Evolutionary conservation across 371 early-diverging fungal species (phyloP).

Genomic region (Circinella umbellata): DNA sequence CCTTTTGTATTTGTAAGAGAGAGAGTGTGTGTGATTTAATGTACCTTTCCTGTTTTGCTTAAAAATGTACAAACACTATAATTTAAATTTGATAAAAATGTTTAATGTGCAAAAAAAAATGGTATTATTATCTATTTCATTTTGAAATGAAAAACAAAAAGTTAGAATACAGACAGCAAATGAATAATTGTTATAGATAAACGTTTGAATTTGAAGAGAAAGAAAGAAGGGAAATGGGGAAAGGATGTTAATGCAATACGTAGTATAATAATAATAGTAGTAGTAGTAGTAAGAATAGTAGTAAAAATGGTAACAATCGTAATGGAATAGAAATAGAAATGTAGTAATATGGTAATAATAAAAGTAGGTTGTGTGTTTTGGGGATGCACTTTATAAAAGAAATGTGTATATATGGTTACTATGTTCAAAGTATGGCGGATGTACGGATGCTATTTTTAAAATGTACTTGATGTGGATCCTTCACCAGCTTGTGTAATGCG

Average conservation of each 20-base stretch:
- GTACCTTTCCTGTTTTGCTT: too few relatives aligned
- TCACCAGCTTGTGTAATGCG: constrained; percentile 29
- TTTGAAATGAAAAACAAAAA: neutral
- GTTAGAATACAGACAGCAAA: neutral
- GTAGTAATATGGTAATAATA: too few relatives aligned
- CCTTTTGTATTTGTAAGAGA: too few relatives aligned
- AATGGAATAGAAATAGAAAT: neutral
- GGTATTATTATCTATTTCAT: neutral
- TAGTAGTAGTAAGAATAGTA: neutral
- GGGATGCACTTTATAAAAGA: too few relatives aligned
- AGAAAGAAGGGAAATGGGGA: neutral
- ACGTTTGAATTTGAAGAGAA: too few relatives aligned
- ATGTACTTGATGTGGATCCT: constrained; percentile 9
- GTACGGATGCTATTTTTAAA: constrained; percentile 1
- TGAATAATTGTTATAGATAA: neutral
- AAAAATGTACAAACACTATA: too few relatives aligned
- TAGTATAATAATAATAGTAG: neutral
- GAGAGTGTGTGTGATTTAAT: too few relatives aligned
- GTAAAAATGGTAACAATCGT: neutral
- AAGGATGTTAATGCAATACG: neutral
- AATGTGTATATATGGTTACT: neutral
- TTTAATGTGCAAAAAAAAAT: neutral
- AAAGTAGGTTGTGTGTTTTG: too few relatives aligned
- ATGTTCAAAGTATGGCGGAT: neutral
- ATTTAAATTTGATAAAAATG: neutral